Evolutionary conservation across 202 grass and related monocot genomes (phyloP), one percentile per base, ranked within the genome.

Genomic region (Brachypodium distachyon): DNA sequence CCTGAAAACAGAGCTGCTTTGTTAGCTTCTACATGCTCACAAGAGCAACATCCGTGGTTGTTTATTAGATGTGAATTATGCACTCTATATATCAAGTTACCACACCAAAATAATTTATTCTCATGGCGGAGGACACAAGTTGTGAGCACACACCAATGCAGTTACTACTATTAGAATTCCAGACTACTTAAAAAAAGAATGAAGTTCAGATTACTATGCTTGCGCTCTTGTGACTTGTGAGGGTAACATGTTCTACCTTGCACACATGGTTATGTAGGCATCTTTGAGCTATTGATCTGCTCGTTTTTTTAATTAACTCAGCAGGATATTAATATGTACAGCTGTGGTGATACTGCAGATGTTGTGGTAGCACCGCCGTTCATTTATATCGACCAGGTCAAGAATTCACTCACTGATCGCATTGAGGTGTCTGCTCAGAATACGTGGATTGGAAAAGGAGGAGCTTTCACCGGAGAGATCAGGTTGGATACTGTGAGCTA

Each of bases 341-440:
- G 61, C 53, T 67, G 27, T 85, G 70, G 25, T 23, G 40, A 76
- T 81, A 69, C 62, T 90, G 68, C 89, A 98, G 96, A 98, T 98
- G 85, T 98, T 84, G 91, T 95, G 29, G 89, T 98, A 71, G 91
- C 96, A 68, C 96, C 91, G n/a, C 96, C 96, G 29, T 98, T 90
- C 77, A 74, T 90, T 61, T 98, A 98, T 61, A 90, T 95, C 12
- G 89, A 98, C 53, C 91, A 98, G 83, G 96, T 95, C 6, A 98
- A 88, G 63, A 90, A 70, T 80, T 90, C 89, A 54, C 83, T 98
- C 27, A 92, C 77, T 42, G 85, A 76, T 40, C 87, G 74, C 26
- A 81, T 95, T 85, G 96, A 99, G 72, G 56, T 99, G 67, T 99
- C 96, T 68, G 89, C 87, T 83, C 96, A 95, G 70, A 99, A 99